phyloP scores from a whole-genome alignment of 306 rosid species.

The Morella rubra region DNA sequence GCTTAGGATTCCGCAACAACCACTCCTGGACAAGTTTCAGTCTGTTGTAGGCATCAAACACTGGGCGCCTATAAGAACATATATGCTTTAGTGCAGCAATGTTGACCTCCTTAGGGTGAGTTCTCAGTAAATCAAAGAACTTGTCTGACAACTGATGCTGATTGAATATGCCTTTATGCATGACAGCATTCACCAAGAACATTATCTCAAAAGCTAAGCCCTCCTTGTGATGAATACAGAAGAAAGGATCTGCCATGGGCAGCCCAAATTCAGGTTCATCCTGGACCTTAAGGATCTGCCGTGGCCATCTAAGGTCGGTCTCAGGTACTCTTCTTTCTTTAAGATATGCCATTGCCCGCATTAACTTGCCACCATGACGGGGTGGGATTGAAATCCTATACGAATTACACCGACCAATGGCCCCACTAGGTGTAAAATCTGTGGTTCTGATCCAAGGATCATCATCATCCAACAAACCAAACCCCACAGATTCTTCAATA shows the following conservation, averaged over 20 bases:
- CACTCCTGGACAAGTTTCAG: constrained; percentile 66
- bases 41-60: constrained; percentile 57
- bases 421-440: constrained; percentile 85
- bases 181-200: constrained; percentile 66
- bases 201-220: constrained; percentile 57
- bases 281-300: constrained; percentile 35
- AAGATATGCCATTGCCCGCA: constrained; percentile 52
- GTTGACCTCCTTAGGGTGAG: constrained; percentile 57
- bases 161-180: constrained; percentile 69
- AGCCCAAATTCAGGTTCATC: constrained; percentile 66
- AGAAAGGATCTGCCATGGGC: constrained; percentile 54
- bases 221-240: constrained; percentile 43
- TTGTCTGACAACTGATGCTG: constrained; percentile 55
- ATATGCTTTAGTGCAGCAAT: constrained; percentile 79
- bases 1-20: constrained; percentile 67
- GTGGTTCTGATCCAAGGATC: constrained; percentile 95
- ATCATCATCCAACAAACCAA: constrained; percentile 76
- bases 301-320: constrained; percentile 30
- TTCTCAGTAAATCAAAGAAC: constrained; percentile 59
- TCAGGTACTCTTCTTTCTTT: constrained; percentile 48
- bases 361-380: constrained; percentile 61
- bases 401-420: constrained; percentile 72
- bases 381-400: constrained; percentile 75
- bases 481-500: constrained; percentile 52
- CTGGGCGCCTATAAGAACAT: constrained; percentile 56